Evolutionary conservation across 495 filamentous ascomycete species (phyloP), one percentile per base, ranked within the genome.

Genomic region (Penicillium bovifimosum): DNA sequence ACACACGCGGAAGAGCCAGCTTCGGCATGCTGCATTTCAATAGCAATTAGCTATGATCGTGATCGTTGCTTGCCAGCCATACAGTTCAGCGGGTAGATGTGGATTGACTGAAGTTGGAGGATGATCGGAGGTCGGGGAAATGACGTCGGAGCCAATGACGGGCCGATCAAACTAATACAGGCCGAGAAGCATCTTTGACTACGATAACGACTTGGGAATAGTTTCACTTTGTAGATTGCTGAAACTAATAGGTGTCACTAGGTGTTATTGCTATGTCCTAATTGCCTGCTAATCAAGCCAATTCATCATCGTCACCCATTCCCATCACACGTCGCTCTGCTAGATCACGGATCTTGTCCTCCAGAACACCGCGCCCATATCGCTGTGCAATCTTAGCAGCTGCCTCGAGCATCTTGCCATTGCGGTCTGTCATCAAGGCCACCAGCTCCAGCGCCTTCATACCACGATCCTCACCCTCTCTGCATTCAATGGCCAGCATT

Each of bases 381-480:
- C 91, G 70, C 57, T 83, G 80, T 5, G 91, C 91, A 34, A 96
- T 76, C 76, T 92, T 95, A 16, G 80, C 80, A 3, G 90, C 90
- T 1, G 87, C 86, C 64, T 93, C 89, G 17, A 92, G 62, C 87
- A 95, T 95, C 66, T 85, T 84, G 18, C 90, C 90, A 50, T 77
- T 85, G 34, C 80, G 72, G 66, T 96, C 89, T 34, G 76, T 76
- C 83, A 96, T 83, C 64, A 96, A 72, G 50, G 74, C 72, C 3
- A 91, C 91, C 35, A 90, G 68, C 69, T 98, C 95, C 27, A 98
- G 73, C 7, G 93, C 93, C 60, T 91, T 90, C 88, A 95, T 96
- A 2, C 91, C 93, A 13, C 85, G 76, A 38, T 96, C 91, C 64
- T 97, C 95, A 32, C 90, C 90, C 57, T 90, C 90, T 55, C 88